These are phyloP conservation scores for Rubus idaeus DNA, from an alignment of 306 rosid species.

Conservation along the genomic window DNA sequence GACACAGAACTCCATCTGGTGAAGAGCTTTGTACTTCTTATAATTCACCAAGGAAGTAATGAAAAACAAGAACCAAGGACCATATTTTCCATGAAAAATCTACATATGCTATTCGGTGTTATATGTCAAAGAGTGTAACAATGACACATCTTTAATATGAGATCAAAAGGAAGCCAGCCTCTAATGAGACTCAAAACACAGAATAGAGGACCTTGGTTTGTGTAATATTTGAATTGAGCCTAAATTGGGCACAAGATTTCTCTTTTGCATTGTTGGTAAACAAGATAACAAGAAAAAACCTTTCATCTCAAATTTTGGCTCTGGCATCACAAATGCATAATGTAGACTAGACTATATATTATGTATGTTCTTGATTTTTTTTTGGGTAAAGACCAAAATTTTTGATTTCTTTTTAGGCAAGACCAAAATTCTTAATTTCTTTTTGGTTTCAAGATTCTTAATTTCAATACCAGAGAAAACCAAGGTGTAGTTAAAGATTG, in stretches of 20 bases:
- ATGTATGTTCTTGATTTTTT: background rate
- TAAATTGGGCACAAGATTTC: background rate
- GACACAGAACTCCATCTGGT: background rate
- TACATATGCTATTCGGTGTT: too few species aligned
- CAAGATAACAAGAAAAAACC: background rate
- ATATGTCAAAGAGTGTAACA: background rate
- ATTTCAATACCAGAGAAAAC: conserved; percentile 3
- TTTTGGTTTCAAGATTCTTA: background rate
- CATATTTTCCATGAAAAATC: too few species aligned
- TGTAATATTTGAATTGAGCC: background rate
- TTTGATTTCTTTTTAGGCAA: background rate
- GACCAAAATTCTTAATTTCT: background rate
- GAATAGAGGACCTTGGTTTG: background rate
- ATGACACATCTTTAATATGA: background rate
- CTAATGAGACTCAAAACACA: background rate
- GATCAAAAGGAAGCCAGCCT: background rate
- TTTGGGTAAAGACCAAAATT: background rate
- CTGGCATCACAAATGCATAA: background rate
- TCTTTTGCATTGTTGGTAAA: background rate
- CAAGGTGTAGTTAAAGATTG: conserved; percentile 10
- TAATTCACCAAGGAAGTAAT: background rate
- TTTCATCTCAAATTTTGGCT: background rate
- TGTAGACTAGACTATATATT: background rate
- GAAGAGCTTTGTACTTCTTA: background rate
- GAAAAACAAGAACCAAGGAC: background rate